Conservation (phyloP, 2,329 filamentous ascomycete genomes). For the Phialophora expanda region DNA sequence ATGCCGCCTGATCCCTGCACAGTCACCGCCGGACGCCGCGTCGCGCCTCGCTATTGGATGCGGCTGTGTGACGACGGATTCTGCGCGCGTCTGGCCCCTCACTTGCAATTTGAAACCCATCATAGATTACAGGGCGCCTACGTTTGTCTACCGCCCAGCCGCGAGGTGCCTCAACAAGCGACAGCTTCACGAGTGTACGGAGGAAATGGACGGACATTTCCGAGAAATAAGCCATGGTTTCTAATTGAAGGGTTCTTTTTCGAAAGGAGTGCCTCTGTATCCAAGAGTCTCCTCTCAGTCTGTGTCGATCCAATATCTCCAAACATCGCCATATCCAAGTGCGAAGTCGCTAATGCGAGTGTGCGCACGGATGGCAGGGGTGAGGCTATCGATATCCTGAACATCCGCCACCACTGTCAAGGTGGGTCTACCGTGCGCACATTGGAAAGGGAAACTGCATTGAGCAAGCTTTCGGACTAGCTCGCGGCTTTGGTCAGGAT, state of each 20-base stretch:
- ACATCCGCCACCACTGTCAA: constrained; percentile 53
- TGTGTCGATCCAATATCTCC: constrained; percentile 26
- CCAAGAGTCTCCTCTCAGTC: constrained; percentile 13
- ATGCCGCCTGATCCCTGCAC: constrained; percentile 22
- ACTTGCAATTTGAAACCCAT: constrained; percentile 13
- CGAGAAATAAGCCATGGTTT: neutral
- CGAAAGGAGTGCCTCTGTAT: neutral
- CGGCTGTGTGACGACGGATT: constrained; percentile 20
- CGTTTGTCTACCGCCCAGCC: constrained; percentile 6
- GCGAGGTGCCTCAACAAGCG: neutral
- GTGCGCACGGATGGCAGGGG: neutral
- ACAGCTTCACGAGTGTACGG: neutral
- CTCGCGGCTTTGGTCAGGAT: constrained; percentile 46
- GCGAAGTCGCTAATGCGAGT: constrained; percentile 5
- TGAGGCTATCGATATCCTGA: constrained; percentile 15
- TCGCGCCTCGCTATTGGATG: constrained; percentile 19
- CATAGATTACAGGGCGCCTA: constrained; percentile 16
- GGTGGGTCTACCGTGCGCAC: constrained; percentile 57
- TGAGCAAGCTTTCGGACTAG: constrained; percentile 47
- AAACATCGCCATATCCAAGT: constrained; percentile 28
- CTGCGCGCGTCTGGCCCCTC: constrained; percentile 27
- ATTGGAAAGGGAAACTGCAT: constrained; percentile 57
- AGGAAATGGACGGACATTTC: neutral
- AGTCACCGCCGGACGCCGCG: constrained; percentile 16
- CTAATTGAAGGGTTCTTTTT: neutral